Evolutionary conservation across 495 filamentous ascomycete species (phyloP).

Genomic region (Penicillium malachiteum): DNA sequence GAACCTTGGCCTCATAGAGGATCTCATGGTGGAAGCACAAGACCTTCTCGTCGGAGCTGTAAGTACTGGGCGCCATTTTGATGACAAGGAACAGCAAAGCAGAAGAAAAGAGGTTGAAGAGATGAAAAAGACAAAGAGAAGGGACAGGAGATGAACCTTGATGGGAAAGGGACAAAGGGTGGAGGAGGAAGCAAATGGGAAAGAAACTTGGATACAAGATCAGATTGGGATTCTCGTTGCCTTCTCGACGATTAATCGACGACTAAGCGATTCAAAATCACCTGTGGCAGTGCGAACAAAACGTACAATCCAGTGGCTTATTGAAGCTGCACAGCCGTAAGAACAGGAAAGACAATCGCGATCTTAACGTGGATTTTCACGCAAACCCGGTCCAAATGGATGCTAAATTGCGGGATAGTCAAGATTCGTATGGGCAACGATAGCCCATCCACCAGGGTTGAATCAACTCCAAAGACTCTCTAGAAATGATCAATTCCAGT

Average conservation of each 20-base stretch:
- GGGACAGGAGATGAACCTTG: background rate
- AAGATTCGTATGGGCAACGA: background rate
- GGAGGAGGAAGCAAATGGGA: too few relatives aligned
- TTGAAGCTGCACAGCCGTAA: too few relatives aligned
- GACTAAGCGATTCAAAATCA: background rate
- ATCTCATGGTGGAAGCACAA: conserved; percentile 97
- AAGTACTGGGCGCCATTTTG: conserved; percentile 67
- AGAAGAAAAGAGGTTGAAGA: conserved; percentile 7
- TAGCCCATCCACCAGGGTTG: background rate
- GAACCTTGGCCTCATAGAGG: conserved; percentile 93
- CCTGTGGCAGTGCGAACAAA: too few relatives aligned
- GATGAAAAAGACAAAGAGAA: conserved; percentile 1
- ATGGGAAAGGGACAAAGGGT: background rate
- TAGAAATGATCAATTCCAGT: background rate
- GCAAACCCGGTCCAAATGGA: too few relatives aligned
- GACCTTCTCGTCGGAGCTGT: conserved; percentile 85
- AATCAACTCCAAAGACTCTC: background rate
- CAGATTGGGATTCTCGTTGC: too few relatives aligned
- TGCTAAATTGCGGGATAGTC: too few relatives aligned
- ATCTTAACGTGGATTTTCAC: too few relatives aligned
- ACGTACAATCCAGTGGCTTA: too few relatives aligned
- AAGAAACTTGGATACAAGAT: too few relatives aligned
- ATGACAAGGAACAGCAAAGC: conserved; percentile 4
- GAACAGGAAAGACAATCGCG: too few relatives aligned
- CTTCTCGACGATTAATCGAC: background rate